Base-by-base conservation (phyloP, 768 basidiomycete species). In the Boletus rubroflammeus region DNA sequence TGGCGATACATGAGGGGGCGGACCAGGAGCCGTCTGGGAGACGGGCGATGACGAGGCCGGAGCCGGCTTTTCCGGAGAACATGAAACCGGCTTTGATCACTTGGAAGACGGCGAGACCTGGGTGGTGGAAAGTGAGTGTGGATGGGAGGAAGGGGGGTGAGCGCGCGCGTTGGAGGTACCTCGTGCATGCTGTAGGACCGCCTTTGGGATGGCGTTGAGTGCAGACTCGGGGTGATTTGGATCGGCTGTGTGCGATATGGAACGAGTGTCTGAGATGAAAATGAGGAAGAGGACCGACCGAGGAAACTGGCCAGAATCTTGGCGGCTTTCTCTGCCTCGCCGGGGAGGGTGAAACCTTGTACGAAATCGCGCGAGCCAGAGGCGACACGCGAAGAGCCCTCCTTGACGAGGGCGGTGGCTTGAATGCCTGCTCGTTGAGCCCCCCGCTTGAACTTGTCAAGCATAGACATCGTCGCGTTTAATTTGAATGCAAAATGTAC, bases 21-120 rank as follows among this genome's bases (percentile, higher is more conserved):
- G 90, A 93, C 93, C 93, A 97, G 10, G 92, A 93, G 61, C 96
- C 96, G 65, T 98, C 94, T 9, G 91, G 89, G 41, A 95, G 81
- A 13, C 93, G 86, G 19, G 93, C 89, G 66, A 97, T 88, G 72
- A 98, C 91, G 58, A 96, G 71, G 14, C 95, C 95, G 1, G 91
- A 93, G 43, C 95, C 95, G 1, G 90, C 92, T 73, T 94, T 96
- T 45, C 92, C 95, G 11, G 90, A 92, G 79, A 96, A 95, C 50
- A 95, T 83, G 76, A 98, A 96, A 2, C 95, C 93, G 5, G 92
- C 91, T 73, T 92, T 90, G 70, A 97, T 75, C 14, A 97, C 92
- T 63, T 93, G 90, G 80, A 97, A 98, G 61, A 98, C 81, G 46
- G 95, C 95, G 55, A 98, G 85, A 48, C 94, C 93, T 95, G 60